phyloP scores from a whole-genome alignment of 2,329 filamentous ascomycete species.

The Aspergillus chevalieri region DNA sequence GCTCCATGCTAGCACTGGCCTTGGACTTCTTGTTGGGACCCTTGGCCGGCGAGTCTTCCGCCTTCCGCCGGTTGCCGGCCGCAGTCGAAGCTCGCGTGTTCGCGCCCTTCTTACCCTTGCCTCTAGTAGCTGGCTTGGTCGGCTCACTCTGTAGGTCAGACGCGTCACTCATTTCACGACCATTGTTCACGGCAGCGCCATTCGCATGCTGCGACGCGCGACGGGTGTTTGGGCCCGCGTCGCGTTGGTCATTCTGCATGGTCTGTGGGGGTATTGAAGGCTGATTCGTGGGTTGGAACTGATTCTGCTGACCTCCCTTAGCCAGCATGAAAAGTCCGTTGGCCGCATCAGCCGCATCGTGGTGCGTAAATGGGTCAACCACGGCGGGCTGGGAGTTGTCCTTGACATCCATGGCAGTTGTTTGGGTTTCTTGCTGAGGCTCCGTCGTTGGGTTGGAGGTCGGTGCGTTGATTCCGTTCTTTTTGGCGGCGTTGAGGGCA shows the following conservation, averaged over 20 bases:
- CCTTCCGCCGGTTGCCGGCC: conserved; percentile 69
- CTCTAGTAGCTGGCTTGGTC: conserved; percentile 58
- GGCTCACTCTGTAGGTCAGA: conserved; percentile 69
- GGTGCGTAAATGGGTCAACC: conserved; percentile 69
- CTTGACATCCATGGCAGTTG: conserved; percentile 39
- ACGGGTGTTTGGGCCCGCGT: conserved; percentile 35
- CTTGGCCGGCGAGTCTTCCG: conserved; percentile 63
- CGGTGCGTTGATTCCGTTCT: conserved; percentile 42
- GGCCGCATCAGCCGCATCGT: conserved; percentile 87
- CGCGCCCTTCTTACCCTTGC: conserved; percentile 63
- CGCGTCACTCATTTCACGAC: conserved; percentile 61
- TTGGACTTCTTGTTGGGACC: conserved; percentile 70
- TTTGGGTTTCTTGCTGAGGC: conserved; percentile 31
- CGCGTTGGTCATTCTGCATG: conserved; percentile 50
- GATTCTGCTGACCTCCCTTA: conserved; percentile 53
- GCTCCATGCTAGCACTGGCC: conserved; percentile 41
- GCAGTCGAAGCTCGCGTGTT: conserved; percentile 41
- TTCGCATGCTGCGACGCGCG: conserved; percentile 38
- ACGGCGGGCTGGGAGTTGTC: conserved; percentile 39
- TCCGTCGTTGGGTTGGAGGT: conserved; percentile 40
- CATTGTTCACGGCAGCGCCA: conserved; percentile 47
- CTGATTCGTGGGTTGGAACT: conserved; percentile 46
- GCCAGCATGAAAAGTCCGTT: conserved; percentile 91
- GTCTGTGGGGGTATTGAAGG: conserved; percentile 47
- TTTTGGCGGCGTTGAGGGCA: conserved; percentile 71